These are phyloP conservation scores for Solanum appendiculatum DNA, from an alignment of 257 asterid genomes.

Conservation along the genomic window DNA sequence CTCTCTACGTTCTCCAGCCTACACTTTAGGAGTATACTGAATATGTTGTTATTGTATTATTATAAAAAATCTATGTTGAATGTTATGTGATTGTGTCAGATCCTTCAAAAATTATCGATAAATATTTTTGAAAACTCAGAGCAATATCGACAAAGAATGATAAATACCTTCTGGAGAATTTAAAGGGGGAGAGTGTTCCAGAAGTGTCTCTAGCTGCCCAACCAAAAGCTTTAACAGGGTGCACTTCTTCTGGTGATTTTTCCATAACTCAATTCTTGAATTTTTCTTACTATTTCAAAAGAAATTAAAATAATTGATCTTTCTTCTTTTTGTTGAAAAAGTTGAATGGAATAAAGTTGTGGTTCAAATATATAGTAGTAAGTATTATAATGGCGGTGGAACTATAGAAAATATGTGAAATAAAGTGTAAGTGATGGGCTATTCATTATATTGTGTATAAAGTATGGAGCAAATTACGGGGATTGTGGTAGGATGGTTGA, in stretches of 20 bases:
- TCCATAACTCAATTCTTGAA: not conserved
- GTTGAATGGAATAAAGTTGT: not conserved
- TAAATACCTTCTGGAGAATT: slow-evolving; percentile 28
- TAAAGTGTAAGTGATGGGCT: not conserved
- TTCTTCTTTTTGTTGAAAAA: not conserved
- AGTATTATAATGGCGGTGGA: not conserved
- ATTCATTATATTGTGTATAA: not conserved
- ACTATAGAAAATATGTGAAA: not conserved
- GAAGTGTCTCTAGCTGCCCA: slow-evolving; percentile 46
- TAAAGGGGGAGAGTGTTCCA: slow-evolving; percentile 35
- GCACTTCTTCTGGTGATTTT: slow-evolving; percentile 5
- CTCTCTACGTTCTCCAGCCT: too few relatives aligned
- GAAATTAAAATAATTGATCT: not conserved
- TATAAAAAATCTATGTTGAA: too few relatives aligned
- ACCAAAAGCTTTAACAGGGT: slow-evolving; percentile 22
- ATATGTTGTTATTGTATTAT: too few relatives aligned
- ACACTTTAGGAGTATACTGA: too few relatives aligned
- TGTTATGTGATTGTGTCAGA: not conserved
- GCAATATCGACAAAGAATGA: not conserved
- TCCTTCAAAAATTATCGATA: too few relatives aligned
- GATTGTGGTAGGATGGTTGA: too few relatives aligned
- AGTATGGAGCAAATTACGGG: too few relatives aligned
- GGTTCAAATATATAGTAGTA: not conserved
- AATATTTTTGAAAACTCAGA: not conserved
- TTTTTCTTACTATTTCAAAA: too few relatives aligned